Percentiles rank a stretch among this genome's conserved stretches.
These are phyloP conservation scores for Nitzschia sp. DNA, from an alignment of 108 stramenopile species.

Conservation along the genomic window DNA sequence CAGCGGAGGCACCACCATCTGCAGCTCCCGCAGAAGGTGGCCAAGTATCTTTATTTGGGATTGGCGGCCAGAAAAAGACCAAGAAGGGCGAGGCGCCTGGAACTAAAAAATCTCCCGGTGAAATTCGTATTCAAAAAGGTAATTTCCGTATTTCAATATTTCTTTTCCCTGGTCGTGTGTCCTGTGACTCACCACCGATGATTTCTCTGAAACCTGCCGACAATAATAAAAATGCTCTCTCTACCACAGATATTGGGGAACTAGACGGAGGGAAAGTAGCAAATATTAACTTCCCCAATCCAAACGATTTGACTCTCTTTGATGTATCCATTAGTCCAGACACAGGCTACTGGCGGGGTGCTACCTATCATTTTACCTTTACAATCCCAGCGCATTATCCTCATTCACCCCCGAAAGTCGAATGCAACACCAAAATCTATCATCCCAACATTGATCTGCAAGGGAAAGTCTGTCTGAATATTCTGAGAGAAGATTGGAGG, in stretches of 20 bases:
- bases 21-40: slow-evolving; percentile 26
- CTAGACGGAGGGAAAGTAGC: slow-evolving; percentile 98
- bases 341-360: slow-evolving; percentile 94
- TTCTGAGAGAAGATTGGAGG: slow-evolving; percentile 99
- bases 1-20: slow-evolving; percentile 13
- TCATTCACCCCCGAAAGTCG: slow-evolving; percentile 98
- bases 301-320: slow-evolving; percentile 95
- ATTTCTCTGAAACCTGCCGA: background rate
- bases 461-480: slow-evolving; percentile 97
- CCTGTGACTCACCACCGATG: background rate
- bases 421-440: slow-evolving; percentile 93
- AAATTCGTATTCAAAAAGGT: slow-evolving; percentile 99
- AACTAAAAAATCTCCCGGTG: slow-evolving; percentile 93
- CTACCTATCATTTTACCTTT: slow-evolving; percentile 94
- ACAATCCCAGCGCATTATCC: slow-evolving; percentile 96
- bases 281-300: slow-evolving; percentile 90
- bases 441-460: slow-evolving; percentile 99
- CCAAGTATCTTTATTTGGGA: slow-evolving; percentile 71
- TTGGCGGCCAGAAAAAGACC: slow-evolving; percentile 85
- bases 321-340: slow-evolving; percentile 89
- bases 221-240: background rate
- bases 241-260: slow-evolving; percentile 92
- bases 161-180: no score
- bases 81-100: slow-evolving; percentile 51
- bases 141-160: slow-evolving; percentile 28